These are phyloP conservation scores for Cladophialophora yegresii DNA, from an alignment of 2,329 filamentous ascomycete species.

Conservation along the genomic window DNA sequence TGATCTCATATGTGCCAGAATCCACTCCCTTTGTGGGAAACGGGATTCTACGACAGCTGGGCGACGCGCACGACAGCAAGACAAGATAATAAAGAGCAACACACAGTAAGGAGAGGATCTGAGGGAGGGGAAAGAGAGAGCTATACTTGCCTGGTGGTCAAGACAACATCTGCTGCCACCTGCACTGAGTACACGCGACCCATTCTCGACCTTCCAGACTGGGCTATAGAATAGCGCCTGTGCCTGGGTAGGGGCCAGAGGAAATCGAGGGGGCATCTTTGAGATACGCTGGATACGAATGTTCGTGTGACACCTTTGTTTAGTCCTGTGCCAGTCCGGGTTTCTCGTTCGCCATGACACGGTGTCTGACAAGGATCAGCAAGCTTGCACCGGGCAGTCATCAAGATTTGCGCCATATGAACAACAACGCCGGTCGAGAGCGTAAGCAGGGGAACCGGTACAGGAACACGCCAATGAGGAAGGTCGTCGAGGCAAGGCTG, in stretches of 20 bases:
- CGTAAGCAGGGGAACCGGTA: not conserved
- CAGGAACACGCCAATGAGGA: not conserved
- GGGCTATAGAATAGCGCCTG: slow-evolving; percentile 2
- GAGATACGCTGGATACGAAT: slow-evolving; percentile 4
- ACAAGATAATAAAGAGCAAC: not conserved
- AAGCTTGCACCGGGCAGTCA: not conserved
- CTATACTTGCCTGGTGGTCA: not conserved
- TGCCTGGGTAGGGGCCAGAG: not conserved
- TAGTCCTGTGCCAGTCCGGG: not conserved
- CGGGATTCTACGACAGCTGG: not conserved
- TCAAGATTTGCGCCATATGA: not conserved
- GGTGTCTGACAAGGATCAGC: slow-evolving; percentile 4
- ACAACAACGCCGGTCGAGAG: not conserved
- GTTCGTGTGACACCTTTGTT: not conserved
- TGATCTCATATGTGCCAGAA: not conserved
- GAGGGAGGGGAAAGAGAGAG: not conserved
- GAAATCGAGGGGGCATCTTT: not conserved
- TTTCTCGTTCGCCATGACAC: not conserved
- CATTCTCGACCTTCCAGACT: not conserved
- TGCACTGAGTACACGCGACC: not conserved
- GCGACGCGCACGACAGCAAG: not conserved
- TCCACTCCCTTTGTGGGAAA: not conserved
- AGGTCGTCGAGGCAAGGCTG: not conserved
- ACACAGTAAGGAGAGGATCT: not conserved
- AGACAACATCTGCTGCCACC: not conserved